phyloP scores from a whole-genome alignment of 225 moss, liverwort and hornwort genomes.

The Climacium dendroides region DNA sequence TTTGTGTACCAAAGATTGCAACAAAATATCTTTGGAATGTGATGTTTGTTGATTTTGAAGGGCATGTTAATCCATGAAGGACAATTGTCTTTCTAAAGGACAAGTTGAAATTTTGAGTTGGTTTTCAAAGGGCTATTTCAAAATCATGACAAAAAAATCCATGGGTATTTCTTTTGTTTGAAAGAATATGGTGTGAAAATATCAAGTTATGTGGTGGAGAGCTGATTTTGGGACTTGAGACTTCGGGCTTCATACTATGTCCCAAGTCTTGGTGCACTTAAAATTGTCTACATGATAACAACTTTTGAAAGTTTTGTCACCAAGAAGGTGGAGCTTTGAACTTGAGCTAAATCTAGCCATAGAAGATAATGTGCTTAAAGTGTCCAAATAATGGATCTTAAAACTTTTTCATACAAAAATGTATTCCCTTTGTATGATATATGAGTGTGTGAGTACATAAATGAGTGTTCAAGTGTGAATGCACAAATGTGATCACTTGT shows the following conservation, averaged over 20 bases:
- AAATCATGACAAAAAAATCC: background rate
- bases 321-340: background rate
- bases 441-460: fast-evolving
- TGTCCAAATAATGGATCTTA: background rate
- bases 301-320: too few relatives aligned
- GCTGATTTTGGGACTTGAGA: background rate
- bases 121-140: fast-evolving
- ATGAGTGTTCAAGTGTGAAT: background rate
- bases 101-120: background rate
- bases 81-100: background rate
- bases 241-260: background rate
- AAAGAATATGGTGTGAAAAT: background rate
- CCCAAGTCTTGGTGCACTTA: background rate
- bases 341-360: too few relatives aligned
- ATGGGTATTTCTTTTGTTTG: too few relatives aligned
- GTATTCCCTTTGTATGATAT: too few relatives aligned
- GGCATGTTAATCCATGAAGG: fast-evolving
- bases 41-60: background rate
- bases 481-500: background rate
- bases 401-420: background rate
- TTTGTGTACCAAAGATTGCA: background rate
- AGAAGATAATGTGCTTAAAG: background rate
- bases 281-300: background rate
- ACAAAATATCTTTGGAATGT: background rate
- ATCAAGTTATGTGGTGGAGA: fast-evolving